Evolutionary conservation across 257 asterid species (phyloP), one percentile per base, ranked within the genome.

Genomic region (Sherardia arvensis): DNA sequence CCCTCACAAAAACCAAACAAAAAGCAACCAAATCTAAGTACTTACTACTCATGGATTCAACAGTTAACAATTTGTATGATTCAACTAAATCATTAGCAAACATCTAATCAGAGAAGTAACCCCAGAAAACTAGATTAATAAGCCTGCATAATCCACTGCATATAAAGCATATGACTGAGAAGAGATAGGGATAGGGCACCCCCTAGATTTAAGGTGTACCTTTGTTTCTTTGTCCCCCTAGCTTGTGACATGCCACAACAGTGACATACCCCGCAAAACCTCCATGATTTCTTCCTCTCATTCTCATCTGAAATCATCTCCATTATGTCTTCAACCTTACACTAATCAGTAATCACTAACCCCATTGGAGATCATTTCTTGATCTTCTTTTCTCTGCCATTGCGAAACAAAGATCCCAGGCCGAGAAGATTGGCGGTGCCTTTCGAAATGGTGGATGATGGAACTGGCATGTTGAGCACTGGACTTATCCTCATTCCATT

Each of bases 351-450:
- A 61, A 56, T 59, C 48, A 63, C 30, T 18, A 61, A 56, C 22
- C n/a, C 47, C 5, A 6, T 55, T 8, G 14, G 32, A 17, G 47
- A 51, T 77, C 59, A 80, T 68, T 74, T 80, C 75, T 72, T 77
- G 65, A 43, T 61, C 71, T 67, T 80, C 62, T 66, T 74, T 57
- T 73, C 69, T 67, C 76, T 80, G 34, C 80, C 81, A 60, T 74
- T 80, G 27, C 82, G 67, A 73, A 80, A 80, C 64, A 80, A 65
- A 40, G 80, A 66, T 21, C 85, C 85, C 9, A 80, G 69, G 22
- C 85, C 85, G 56, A 80, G 74, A 29, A 80, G 72, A 74, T 80
- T 77, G 25, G 76, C 77, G 21, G 79, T 73, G n/a, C 71, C 77
- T 69, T 69, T 71, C 29, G 81, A 68, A 48, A 74, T 80, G n/a